A percentile compares a stretch with the other conserved stretches of the same genome.
Evolutionary conservation across 352 stramenopile genomes (phyloP).

Genomic region (Phytophthora fragariae): DNA sequence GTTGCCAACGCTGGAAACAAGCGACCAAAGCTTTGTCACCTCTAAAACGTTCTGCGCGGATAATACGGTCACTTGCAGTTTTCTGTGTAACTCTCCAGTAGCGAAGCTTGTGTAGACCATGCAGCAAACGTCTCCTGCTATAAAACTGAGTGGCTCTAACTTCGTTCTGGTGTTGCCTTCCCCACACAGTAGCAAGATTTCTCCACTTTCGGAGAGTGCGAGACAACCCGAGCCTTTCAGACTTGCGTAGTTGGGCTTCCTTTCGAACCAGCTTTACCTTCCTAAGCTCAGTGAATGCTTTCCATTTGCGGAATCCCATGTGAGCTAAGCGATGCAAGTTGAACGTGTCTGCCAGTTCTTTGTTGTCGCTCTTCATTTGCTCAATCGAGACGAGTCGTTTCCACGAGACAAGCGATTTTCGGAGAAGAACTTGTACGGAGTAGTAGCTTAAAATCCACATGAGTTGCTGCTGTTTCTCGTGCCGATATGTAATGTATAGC

Average conservation of each 20-base stretch:
- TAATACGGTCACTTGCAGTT: not conserved
- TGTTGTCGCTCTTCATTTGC: slow-evolving; percentile 2
- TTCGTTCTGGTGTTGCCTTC: slow-evolving; percentile 6
- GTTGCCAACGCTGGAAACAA: slow-evolving; percentile 35
- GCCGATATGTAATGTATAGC: slow-evolving; percentile 23
- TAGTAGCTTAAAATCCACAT: slow-evolving; percentile 43
- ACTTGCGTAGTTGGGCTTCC: not conserved
- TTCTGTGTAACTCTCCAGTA: slow-evolving; percentile 14
- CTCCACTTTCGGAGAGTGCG: slow-evolving; percentile 34
- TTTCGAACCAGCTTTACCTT: slow-evolving; percentile 6
- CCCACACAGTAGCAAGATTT: slow-evolving; percentile 8
- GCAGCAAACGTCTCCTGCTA: slow-evolving; percentile 11
- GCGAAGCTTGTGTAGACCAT: slow-evolving; percentile 14
- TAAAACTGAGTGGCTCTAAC: slow-evolving; percentile 9
- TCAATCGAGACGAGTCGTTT: slow-evolving; percentile 19
- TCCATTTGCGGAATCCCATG: slow-evolving; percentile 17
- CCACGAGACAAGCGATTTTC: slow-evolving; percentile 31
- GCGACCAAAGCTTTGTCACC: not conserved
- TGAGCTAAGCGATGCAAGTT: slow-evolving; percentile 21
- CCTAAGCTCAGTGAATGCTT: slow-evolving; percentile 14
- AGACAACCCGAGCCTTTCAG: slow-evolving; percentile 12
- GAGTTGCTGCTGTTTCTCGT: slow-evolving; percentile 35
- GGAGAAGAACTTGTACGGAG: slow-evolving; percentile 37
- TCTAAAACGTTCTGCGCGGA: slow-evolving; percentile 10
- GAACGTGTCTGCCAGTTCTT: slow-evolving; percentile 18